A percentile compares a stretch with the other conserved stretches of the same genome.
Evolutionary conservation across 75 land plant species (phyloP).

Genomic region (Picea glauca): DNA sequence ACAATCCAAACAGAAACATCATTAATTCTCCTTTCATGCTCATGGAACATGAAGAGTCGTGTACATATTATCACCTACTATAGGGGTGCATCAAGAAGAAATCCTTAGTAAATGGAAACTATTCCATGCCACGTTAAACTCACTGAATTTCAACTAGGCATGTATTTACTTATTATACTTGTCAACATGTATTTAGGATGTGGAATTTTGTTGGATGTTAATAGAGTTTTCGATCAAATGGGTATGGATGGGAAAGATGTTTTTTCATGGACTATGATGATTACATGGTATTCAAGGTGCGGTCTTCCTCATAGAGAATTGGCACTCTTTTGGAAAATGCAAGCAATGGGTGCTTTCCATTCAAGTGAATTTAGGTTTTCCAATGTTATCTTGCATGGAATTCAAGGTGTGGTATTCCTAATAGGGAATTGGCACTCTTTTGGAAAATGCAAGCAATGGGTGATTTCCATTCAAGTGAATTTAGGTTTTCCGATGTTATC

Average conservation of each 20-base stretch:
- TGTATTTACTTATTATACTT: conserved; percentile 3
- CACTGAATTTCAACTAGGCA: not conserved
- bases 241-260: not conserved
- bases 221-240: conserved; percentile 14
- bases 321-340: conserved; percentile 13
- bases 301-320: conserved; percentile 8
- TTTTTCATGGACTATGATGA: conserved; percentile 17
- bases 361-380: conserved; percentile 13
- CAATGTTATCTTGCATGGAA: conserved; percentile 6
- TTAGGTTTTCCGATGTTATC: conserved; percentile 13
- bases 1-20: no score
- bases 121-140: not conserved
- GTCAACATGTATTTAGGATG: conserved; percentile 20
- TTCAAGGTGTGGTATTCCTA: no score
- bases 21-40: no score
- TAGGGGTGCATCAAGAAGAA: not conserved
- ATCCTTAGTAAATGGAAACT: conserved; percentile 7
- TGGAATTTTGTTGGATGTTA: conserved; percentile 10
- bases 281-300: conserved; percentile 2
- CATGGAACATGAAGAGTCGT: no score
- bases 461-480: not conserved
- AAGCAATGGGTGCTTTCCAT: not conserved
- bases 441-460: conserved; percentile 10
- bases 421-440: conserved; percentile 12
- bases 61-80: not conserved